Evolutionary conservation across 1,284 basidiomycete species (phyloP).

Genomic region (Rhizopogon parksii): DNA sequence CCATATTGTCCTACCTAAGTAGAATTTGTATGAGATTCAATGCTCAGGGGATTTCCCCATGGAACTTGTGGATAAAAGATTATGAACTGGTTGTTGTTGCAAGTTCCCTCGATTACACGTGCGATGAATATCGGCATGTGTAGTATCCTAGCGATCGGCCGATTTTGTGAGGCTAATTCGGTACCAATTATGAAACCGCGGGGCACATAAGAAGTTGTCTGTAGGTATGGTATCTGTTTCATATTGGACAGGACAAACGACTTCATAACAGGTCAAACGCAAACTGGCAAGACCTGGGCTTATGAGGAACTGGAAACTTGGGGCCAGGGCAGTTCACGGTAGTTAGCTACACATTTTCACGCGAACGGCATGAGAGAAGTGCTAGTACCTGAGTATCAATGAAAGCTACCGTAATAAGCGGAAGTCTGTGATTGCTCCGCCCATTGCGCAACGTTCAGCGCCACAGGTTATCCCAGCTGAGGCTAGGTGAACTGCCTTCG

Average conservation of each 20-base stretch:
- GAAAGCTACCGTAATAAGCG: slow-evolving; percentile 24
- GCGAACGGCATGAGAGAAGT: neutral
- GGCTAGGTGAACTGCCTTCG: neutral
- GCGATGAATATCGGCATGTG: slow-evolving; percentile 6
- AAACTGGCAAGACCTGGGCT: neutral
- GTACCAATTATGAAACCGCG: slow-evolving; percentile 6
- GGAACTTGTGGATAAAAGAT: slow-evolving; percentile 1
- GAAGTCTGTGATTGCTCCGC: slow-evolving; percentile 16
- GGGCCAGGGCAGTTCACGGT: too few species aligned
- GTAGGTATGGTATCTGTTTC: too few species aligned
- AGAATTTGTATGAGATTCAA: too few species aligned
- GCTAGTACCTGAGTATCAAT: slow-evolving; percentile 19
- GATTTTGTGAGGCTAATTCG: slow-evolving; percentile 11
- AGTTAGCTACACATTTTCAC: neutral
- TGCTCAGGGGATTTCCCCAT: neutral
- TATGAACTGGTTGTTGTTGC: slow-evolving; percentile 6
- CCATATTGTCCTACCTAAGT: neutral
- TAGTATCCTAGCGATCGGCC: slow-evolving; percentile 10
- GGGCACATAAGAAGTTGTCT: neutral
- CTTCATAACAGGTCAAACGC: neutral
- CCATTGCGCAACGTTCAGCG: too few species aligned
- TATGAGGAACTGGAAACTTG: neutral
- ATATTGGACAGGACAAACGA: too few species aligned
- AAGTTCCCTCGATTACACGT: slow-evolving; percentile 10
- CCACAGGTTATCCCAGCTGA: slow-evolving; percentile 3